Base-by-base conservation (phyloP, 1,284 basidiomycete genomes). In the Tilletia indica region DNA sequence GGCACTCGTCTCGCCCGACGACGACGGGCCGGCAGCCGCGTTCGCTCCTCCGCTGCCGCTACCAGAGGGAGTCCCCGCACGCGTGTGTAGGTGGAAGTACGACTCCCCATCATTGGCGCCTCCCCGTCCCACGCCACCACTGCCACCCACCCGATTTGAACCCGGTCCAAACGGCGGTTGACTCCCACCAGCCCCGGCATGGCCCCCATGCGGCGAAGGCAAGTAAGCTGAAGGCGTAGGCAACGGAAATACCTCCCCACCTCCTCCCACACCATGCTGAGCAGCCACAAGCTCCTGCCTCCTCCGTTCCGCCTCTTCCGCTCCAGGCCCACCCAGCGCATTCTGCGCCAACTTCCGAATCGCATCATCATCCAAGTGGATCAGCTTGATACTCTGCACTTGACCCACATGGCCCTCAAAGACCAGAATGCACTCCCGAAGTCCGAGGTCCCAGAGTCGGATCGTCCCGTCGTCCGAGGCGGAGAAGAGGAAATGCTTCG, bases 401-500 rank as follows among this genome's bases (percentile, higher is more conserved):
- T 98, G 95, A 0, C 92, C 94, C 71, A 96, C 91, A 85, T 99
- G 96, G 0, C 95, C 97, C 14, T 88, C 88, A 82, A 96, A 93
- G 70, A 91, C 90, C 39, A 92, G 89, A 56, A 97, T 88, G 82
- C 94, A 98, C 21, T 91, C 89, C 66, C 93, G 89, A 34, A 87
- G 86, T 31, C 88, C 90, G 64, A 99, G 88, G 85, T 99, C 94
- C 96, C 96, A 99, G 2, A 99, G 89, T 72, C 91, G 91, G 85
- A 99, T 94, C 3, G 91, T 91, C 39, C 92, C 91, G 82, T 99
- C 97, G 83, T 99, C 96, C 5, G 93, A 95, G 0, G 93, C 94
- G 6, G 94, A 97, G 86, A 99, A 97, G 47, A 99, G 67, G 72
- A 84, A 84, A n/a, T 76, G 80, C 36, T 74, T 73, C 0, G 76